Evolutionary conservation across 148 eudicot species (phyloP).

Genomic region (Chenopodium berlandieri): DNA sequence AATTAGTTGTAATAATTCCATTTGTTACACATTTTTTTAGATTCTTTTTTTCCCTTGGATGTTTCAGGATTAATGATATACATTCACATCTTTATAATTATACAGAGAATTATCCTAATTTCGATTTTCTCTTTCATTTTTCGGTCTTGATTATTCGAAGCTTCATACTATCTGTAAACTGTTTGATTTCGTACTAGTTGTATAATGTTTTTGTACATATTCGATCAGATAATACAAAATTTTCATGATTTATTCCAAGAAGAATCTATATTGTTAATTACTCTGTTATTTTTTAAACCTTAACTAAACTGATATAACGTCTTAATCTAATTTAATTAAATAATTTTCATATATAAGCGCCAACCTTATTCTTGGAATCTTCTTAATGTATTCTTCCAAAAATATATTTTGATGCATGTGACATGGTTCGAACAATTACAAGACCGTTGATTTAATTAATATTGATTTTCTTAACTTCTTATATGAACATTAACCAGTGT

Average conservation of each 20-base stretch:
- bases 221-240: background rate
- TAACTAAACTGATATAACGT: background rate
- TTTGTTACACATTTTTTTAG: background rate
- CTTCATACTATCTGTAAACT: background rate
- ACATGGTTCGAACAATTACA: slow-evolving; percentile 3
- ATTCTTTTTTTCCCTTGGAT: background rate
- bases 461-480: background rate
- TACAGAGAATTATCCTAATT: background rate
- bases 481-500: background rate
- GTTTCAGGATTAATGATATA: background rate
- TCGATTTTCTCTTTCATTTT: background rate
- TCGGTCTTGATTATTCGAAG: background rate
- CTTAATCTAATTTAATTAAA: background rate
- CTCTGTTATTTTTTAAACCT: background rate
- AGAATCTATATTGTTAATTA: background rate
- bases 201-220: background rate
- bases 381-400: background rate
- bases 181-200: background rate
- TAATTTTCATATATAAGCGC: background rate
- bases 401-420: slow-evolving; percentile 14
- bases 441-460: background rate
- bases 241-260: background rate
- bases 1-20: background rate
- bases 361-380: slow-evolving; percentile 12
- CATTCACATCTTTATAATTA: background rate